These are phyloP conservation scores for Pythium dissotocum DNA, from an alignment of 352 stramenopile species.

Conservation along the genomic window DNA sequence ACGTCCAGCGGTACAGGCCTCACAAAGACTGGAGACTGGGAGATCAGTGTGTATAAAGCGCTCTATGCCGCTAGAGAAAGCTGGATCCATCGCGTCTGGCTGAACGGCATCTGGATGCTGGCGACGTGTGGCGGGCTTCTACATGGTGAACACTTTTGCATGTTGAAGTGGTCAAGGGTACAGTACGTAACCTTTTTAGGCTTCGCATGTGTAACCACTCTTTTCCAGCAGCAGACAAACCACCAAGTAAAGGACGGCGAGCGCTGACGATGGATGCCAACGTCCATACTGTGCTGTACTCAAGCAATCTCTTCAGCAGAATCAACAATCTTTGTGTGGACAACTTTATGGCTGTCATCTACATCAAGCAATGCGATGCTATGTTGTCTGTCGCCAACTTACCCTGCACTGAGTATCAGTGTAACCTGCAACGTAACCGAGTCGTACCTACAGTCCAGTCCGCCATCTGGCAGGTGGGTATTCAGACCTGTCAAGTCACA, in stretches of 20 bases:
- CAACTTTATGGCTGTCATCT: not conserved
- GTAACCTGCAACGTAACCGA: not conserved
- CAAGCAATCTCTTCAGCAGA: not conserved
- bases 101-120: not conserved
- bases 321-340: not conserved
- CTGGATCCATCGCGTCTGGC: not conserved
- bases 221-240: not conserved
- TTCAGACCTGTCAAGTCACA: conserved; percentile 16
- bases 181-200: not conserved
- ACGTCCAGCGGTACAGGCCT: not conserved
- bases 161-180: conserved; percentile 10
- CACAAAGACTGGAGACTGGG: not conserved
- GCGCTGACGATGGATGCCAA: not conserved
- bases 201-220: too few relatives aligned
- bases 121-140: not conserved
- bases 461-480: conserved; percentile 7
- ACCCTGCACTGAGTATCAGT: not conserved
- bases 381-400: not conserved
- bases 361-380: not conserved
- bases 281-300: not conserved
- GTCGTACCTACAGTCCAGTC: not conserved
- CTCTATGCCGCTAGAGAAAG: not conserved
- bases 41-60: too few relatives aligned
- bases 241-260: not conserved
- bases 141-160: not conserved